Evolutionary conservation across 805 yeast genomes (phyloP).

Genomic region (Hanseniaspora jakobsenii): DNA sequence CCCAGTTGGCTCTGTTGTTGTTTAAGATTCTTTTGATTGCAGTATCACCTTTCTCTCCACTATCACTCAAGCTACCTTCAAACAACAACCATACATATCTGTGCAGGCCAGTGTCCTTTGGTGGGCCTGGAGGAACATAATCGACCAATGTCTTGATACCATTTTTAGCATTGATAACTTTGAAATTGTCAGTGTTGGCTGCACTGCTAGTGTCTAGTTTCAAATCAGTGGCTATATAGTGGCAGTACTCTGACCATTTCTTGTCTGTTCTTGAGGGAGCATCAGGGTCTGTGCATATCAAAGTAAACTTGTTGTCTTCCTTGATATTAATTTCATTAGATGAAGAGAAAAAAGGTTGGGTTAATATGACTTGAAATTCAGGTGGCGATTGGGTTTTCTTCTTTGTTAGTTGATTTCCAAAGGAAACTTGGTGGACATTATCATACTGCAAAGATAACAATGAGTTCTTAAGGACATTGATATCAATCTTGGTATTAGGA

Average conservation of each 20-base stretch:
- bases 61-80: slow-evolving; percentile 47
- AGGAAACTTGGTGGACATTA: slow-evolving; percentile 37
- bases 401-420: slow-evolving; percentile 63
- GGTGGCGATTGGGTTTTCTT: slow-evolving; percentile 61
- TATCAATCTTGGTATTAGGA: slow-evolving; percentile 1
- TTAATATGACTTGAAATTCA: slow-evolving; percentile 32
- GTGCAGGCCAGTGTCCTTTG: slow-evolving; percentile 66
- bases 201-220: slow-evolving; percentile 16
- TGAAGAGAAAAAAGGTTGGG: slow-evolving; percentile 40
- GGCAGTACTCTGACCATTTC: slow-evolving; percentile 81
- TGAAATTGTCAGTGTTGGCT: slow-evolving; percentile 7
- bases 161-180: slow-evolving; percentile 17
- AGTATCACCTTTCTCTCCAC: slow-evolving; percentile 22
- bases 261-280: slow-evolving; percentile 77
- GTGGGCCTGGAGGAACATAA: slow-evolving; percentile 85
- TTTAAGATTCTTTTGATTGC: too few relatives aligned
- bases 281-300: slow-evolving; percentile 85
- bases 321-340: slow-evolving; percentile 18
- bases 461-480: slow-evolving; percentile 21
- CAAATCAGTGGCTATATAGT: slow-evolving; percentile 48
- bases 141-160: slow-evolving; percentile 35
- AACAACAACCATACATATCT: slow-evolving; percentile 69
- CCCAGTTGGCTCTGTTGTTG: slow-evolving; percentile 45
- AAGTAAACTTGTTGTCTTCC: slow-evolving; percentile 46
- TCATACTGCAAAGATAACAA: slow-evolving; percentile 24